Evolutionary conservation across 2,329 filamentous ascomycete genomes (phyloP).

Genomic region (Exophiala sp.): DNA sequence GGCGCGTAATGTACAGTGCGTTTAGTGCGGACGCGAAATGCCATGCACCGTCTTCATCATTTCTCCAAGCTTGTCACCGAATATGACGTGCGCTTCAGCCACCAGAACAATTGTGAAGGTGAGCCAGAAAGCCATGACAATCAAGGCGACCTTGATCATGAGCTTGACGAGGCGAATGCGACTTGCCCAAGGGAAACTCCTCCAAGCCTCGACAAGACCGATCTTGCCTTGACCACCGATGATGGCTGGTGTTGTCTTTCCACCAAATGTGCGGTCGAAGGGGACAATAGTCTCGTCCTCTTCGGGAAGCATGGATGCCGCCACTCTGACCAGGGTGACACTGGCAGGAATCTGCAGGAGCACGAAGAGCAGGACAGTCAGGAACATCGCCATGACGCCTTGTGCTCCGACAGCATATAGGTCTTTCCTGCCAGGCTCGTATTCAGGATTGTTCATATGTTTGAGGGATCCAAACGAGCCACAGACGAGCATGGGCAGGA

Average conservation of each 20-base stretch:
- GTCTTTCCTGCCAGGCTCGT: conserved; percentile 33
- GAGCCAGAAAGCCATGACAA: conserved; percentile 49
- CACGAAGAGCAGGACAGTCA: conserved; percentile 50
- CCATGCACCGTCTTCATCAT: conserved; percentile 29
- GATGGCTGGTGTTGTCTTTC: conserved; percentile 70
- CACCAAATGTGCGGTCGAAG: conserved; percentile 82
- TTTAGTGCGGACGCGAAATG: conserved; percentile 10
- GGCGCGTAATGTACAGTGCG: neutral
- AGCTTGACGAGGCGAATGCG: conserved; percentile 72
- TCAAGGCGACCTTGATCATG: conserved; percentile 66
- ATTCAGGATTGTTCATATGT: conserved; percentile 33
- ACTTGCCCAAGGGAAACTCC: conserved; percentile 68
- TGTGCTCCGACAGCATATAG: conserved; percentile 37
- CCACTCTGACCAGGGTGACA: conserved; percentile 75
- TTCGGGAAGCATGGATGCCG: conserved; percentile 79
- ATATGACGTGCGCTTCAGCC: conserved; percentile 52
- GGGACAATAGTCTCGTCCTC: conserved; percentile 80
- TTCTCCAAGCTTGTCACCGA: conserved; percentile 33
- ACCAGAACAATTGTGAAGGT: conserved; percentile 50
- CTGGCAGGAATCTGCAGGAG: conserved; percentile 70
- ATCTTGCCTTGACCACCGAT: conserved; percentile 70
- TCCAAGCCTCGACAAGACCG: conserved; percentile 73
- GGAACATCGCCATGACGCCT: conserved; percentile 44
- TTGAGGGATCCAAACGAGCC: conserved; percentile 48
- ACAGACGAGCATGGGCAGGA: conserved; percentile 41